These are phyloP conservation scores for Hyaloscypha variabilis DNA, from an alignment of 495 filamentous ascomycete species.

Conservation along the genomic window DNA sequence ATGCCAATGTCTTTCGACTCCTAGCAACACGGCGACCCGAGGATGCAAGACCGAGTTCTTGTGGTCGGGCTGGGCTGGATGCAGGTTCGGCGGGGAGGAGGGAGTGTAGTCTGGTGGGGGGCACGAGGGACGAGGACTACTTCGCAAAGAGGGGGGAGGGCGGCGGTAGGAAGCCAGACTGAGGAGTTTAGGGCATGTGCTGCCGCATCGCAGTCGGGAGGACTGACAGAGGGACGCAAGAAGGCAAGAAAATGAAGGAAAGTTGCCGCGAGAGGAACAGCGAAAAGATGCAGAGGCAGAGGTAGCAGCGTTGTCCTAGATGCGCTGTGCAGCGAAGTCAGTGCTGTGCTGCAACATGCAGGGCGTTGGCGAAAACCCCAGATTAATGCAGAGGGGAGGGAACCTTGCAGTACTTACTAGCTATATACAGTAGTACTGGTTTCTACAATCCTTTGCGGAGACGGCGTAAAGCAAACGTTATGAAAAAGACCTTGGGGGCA, in stretches of 20 bases:
- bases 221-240: not conserved
- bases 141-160: constrained; percentile 9
- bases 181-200: constrained; percentile 32
- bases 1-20: constrained; percentile 64
- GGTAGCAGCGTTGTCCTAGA: too few species aligned
- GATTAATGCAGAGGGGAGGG: too few species aligned
- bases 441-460: too few species aligned
- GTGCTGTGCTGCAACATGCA: too few species aligned
- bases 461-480: too few species aligned
- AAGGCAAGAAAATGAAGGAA: constrained; percentile 6
- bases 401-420: too few species aligned
- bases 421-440: too few species aligned
- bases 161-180: constrained; percentile 30
- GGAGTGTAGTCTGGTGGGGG: constrained; percentile 19
- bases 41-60: constrained; percentile 51
- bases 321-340: too few species aligned
- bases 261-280: constrained; percentile 3
- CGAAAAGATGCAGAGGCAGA: constrained; percentile 5
- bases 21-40: constrained; percentile 65
- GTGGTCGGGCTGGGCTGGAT: constrained; percentile 22
- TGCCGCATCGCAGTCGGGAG: constrained; percentile 34
- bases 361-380: too few species aligned
- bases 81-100: constrained; percentile 24
- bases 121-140: constrained; percentile 3
- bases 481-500: too few species aligned